Conservation (phyloP, 345 rosid genomes). For the Triadica sebifera region DNA sequence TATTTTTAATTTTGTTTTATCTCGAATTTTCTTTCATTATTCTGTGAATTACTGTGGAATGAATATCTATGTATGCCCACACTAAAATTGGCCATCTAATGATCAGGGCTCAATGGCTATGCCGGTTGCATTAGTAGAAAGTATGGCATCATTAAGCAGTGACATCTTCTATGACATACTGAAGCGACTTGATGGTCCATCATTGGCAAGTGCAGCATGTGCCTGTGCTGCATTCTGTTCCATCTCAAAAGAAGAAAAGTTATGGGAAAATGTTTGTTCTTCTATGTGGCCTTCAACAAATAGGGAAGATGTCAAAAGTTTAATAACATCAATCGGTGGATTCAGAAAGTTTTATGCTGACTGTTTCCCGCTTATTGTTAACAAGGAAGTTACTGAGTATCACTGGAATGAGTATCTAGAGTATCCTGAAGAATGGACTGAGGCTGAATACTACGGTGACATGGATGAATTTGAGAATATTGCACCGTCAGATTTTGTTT, state of each 20-base stretch:
- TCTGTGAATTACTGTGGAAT: neutral
- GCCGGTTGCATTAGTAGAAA: slow-evolving; percentile 41
- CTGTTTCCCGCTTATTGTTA: slow-evolving; percentile 72
- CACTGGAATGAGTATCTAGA: slow-evolving; percentile 51
- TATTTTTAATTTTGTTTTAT: neutral
- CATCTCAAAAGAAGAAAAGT: slow-evolving; percentile 64
- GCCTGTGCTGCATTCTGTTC: slow-evolving; percentile 63
- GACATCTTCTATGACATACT: slow-evolving; percentile 72
- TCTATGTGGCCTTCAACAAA: slow-evolving; percentile 75
- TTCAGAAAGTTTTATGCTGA: slow-evolving; percentile 72
- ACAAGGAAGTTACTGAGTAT: slow-evolving; percentile 55
- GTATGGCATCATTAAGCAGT: slow-evolving; percentile 46
- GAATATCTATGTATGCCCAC: neutral
- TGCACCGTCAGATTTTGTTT: slow-evolving; percentile 60
- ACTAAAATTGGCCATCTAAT: slow-evolving; percentile 6
- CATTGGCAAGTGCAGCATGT: slow-evolving; percentile 75
- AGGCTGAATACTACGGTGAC: slow-evolving; percentile 73
- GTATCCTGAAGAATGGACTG: slow-evolving; percentile 68
- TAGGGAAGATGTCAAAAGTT: slow-evolving; percentile 57
- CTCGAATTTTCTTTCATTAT: too few relatives aligned
- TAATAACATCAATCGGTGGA: slow-evolving; percentile 62
- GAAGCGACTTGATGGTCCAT: slow-evolving; percentile 70
- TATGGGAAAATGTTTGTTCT: slow-evolving; percentile 75
- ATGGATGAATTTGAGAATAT: slow-evolving; percentile 45
- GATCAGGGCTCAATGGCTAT: slow-evolving; percentile 22